Evolutionary conservation across 495 filamentous ascomycete genomes (phyloP), one percentile per base, ranked within the genome.

Genomic region (Bacidia rubella): DNA sequence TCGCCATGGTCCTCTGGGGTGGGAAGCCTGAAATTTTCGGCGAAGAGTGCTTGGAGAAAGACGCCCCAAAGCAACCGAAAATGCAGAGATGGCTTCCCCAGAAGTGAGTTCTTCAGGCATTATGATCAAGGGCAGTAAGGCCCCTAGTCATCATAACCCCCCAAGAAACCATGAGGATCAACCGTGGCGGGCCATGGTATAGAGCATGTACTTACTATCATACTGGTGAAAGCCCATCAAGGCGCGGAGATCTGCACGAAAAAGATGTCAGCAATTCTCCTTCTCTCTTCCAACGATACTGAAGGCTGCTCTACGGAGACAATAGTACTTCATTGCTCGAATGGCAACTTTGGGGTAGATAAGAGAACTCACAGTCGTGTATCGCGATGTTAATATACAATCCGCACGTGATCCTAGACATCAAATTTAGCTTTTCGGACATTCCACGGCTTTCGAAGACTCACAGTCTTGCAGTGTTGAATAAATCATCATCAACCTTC

Each of bases 381-480:
- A 69, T 50, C n/a, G 52, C 58, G 19, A 69, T 62, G 32, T 62
- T 65, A 19, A 66, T 53, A 41, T 70, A 70, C 21, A 70, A 51
- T 0, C 68, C 68, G 26, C 55, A 58, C 2, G 65, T 66, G 23
- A 70, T 58, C 47, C 62, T 64, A 44, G 7, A 11, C 11, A 15
- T 23, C 3, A 20, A 51, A 21, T 29, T 51, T 27, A 52, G 50
- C 41, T 19, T 12, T 15, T n/a, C 46, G 1, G 29, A 35, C 5
- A 35, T 7, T 5, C 29, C 29, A 5, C 29, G 29, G 29, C 29
- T 15, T n/a, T n/a, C 5, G 15, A 15, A 5, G 12, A 53, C 60
- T 47, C 32, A 67, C 64, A 71, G 51, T 58, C 70, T 58, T 3
- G 63, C 70, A 4, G 60, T 64, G 11, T 73, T 60, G 51, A 72